Evolutionary conservation across 1,284 basidiomycete genomes (phyloP).

Genomic region (Cryptococcus sp.): DNA sequence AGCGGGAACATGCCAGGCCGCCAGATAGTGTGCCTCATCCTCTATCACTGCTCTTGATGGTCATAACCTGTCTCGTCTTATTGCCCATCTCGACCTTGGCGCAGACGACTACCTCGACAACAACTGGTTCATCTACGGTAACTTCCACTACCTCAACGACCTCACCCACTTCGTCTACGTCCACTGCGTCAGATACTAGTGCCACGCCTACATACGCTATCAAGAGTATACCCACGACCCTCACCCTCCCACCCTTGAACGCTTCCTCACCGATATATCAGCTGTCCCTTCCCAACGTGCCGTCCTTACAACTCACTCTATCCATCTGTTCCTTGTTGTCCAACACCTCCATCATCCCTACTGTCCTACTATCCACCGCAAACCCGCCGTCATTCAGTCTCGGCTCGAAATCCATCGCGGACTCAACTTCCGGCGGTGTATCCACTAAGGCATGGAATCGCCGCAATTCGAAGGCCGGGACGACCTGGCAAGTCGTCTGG

Average conservation of each 20-base stretch:
- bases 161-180: background rate
- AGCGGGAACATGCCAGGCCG: too few species aligned
- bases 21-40: too few species aligned
- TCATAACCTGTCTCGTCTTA: too few species aligned
- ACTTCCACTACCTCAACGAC: background rate
- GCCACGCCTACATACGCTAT: conserved; percentile 18
- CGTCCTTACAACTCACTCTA: conserved; percentile 31
- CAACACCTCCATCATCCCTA: conserved; percentile 32
- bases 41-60: too few species aligned
- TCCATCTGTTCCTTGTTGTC: conserved; percentile 32
- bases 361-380: conserved; percentile 42
- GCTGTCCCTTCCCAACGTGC: conserved; percentile 22
- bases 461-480: conserved; percentile 50
- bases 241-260: conserved; percentile 30
- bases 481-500: conserved; percentile 58
- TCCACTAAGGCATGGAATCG: conserved; percentile 55
- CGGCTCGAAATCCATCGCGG: conserved; percentile 44
- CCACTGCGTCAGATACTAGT: conserved; percentile 1
- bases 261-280: conserved; percentile 17
- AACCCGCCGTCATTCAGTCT: conserved; percentile 60
- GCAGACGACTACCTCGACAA: conserved; percentile 6
- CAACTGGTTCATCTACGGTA: background rate
- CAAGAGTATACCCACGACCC: conserved; percentile 16
- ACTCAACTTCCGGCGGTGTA: conserved; percentile 62
- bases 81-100: background rate